These are phyloP conservation scores for Clitopilus passeckerianus DNA, from an alignment of 768 basidiomycete species.

Conservation along the genomic window DNA sequence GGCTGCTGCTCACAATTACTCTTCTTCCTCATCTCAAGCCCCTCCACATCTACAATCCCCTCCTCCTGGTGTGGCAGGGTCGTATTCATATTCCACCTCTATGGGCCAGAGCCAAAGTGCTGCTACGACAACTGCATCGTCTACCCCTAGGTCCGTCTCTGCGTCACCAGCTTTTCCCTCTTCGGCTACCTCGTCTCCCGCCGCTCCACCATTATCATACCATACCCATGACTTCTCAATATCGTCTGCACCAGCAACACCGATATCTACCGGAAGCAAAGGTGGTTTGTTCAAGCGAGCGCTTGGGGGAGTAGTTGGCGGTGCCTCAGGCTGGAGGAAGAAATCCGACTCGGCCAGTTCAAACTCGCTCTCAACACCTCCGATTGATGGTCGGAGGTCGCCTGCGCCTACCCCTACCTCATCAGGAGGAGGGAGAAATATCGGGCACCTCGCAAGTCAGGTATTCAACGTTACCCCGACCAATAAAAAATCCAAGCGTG, in stretches of 20 bases:
- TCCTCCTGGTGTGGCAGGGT: neutral
- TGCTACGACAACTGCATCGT: neutral
- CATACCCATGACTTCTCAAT: neutral
- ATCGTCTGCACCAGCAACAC: neutral
- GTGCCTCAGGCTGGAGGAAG: neutral
- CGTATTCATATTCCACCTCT: neutral
- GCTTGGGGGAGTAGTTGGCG: neutral
- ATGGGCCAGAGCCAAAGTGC: neutral
- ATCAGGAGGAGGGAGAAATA: constrained; percentile 18
- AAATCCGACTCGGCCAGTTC: neutral
- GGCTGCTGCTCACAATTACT: neutral
- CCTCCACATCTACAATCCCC: neutral
- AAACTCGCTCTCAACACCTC: neutral
- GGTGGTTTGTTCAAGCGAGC: neutral
- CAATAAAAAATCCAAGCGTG: constrained; percentile 1
- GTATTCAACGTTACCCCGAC: constrained; percentile 27
- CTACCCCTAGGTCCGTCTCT: neutral
- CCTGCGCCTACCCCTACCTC: neutral
- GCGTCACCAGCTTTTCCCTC: neutral
- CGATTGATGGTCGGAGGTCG: neutral
- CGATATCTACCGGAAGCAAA: neutral
- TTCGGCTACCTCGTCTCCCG: neutral
- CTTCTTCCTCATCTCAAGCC: neutral
- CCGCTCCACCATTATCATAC: neutral
- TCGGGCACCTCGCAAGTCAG: constrained; percentile 42